Evolutionary conservation across 2,329 filamentous ascomycete genomes (phyloP), one percentile per base, ranked within the genome.

Genomic region (Aureobasidium vineae): DNA sequence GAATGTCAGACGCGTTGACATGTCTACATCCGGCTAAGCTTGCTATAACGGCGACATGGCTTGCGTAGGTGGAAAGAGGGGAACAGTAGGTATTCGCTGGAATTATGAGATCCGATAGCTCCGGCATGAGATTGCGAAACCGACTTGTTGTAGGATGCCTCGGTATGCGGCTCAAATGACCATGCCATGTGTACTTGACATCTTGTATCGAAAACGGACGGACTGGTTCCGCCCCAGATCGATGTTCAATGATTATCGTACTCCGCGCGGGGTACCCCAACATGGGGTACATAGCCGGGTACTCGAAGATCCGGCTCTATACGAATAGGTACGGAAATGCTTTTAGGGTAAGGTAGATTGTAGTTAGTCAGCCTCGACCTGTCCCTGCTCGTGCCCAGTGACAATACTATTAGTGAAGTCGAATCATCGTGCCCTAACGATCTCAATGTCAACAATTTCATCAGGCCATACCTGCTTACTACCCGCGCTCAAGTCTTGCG

Each of bases 171-270:
- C 45, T 52, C 59, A 63, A 52, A 21, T 28, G 23, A 21, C 36
- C 59, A 63, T 28, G 23, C 28, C 2, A 45, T 40, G 59, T 19
- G 26, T 49, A 60, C 43, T 5, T 49, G 41, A 60, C 21, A 6
- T 31, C 13, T 38, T 50, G 43, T 50, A 50, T 63, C 31, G 31
- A 52, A 43, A 45, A 49, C 19, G 13, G 45, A 50, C n/a, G 59
- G 59, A 52, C 5, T 4, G 16, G 6, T 40, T 52, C 59, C 59
- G 45, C 59, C 23, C 33, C 16, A 31, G 38, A 49, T 36, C 13
- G 57, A 61, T 61, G 31, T 23, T 38, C 23, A 40, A 47, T 33
- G 56, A 60, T 60, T 60, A 41, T 60, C 57, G n/a, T 49, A 33
- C 59, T 31, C 43, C 33, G 33, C 33, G 59, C 33, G 59, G 59